These are phyloP conservation scores for Scheffersomyces amazonensis DNA, from an alignment of 805 yeast genomes.

Conservation along the genomic window DNA sequence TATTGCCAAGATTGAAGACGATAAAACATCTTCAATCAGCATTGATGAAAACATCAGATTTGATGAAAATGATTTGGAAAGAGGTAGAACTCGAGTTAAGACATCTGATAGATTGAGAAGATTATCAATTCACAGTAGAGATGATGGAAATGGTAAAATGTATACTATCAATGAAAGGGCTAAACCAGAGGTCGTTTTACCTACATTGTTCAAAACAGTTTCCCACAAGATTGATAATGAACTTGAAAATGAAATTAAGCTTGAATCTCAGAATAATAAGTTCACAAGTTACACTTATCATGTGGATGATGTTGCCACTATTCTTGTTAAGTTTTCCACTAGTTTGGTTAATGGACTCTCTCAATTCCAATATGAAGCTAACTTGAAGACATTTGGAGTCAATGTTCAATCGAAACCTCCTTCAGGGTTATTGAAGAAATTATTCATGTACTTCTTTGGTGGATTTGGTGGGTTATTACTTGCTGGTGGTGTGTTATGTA, in stretches of 20 bases:
- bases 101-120: conserved; percentile 3
- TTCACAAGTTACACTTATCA: conserved; percentile 30
- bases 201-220: conserved; percentile 35
- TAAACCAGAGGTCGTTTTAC: conserved; percentile 26
- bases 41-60: conserved; percentile 3
- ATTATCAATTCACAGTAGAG: conserved; percentile 7
- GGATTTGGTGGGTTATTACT: conserved; percentile 46
- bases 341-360: conserved; percentile 20
- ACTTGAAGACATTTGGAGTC: conserved; percentile 23
- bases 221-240: conserved; percentile 32
- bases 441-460: conserved; percentile 42
- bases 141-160: conserved; percentile 1
- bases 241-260: conserved; percentile 9
- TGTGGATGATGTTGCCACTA: conserved; percentile 16
- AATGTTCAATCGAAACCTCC: conserved; percentile 40
- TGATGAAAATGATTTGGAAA: conserved; percentile 4
- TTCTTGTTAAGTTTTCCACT: conserved; percentile 20
- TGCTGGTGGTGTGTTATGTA: conserved; percentile 40
- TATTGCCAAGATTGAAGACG: conserved; percentile 2
- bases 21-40: not conserved
- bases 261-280: conserved; percentile 8
- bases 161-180: conserved; percentile 4
- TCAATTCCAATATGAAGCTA: conserved; percentile 7
- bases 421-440: conserved; percentile 25
- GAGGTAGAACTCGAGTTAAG: conserved; percentile 5